Base-by-base conservation (phyloP, 1,284 basidiomycete genomes). In the Cystobasidium slooffiae region DNA sequence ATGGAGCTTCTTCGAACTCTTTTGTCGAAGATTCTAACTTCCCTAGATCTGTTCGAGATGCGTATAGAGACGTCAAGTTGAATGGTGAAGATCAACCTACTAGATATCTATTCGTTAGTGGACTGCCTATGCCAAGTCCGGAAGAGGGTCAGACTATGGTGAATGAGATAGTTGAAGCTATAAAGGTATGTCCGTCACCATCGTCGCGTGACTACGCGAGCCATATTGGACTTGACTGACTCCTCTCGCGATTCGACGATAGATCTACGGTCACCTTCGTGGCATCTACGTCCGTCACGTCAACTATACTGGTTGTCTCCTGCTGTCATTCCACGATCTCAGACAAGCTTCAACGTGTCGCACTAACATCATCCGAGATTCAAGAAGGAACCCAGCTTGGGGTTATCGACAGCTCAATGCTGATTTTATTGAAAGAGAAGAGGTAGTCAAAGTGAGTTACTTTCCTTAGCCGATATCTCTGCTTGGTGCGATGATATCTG, bases 231-330 rank as follows among this genome's bases (percentile, higher is more conserved):
- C n/a, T n/a, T n/a, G n/a, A n/a, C n/a, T n/a, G n/a, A n/a, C n/a
- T n/a, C n/a, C n/a, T n/a, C n/a, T n/a, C n/a, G n/a, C n/a, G n/a
- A n/a, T n/a, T n/a, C n/a, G n/a, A n/a, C n/a, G n/a, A n/a, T 62
- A 73, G 70, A 65, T 43, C 51, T 66, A 73, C 44, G 63, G 63
- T 14, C 59, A 66, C 3, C 52, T 73, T 18, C 62, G 63, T 44
- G 70, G 70, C n/a, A 65, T 73, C 47, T 73, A 66, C 63, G 46
- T 63, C 20, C 47, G 70, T 1, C 59, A 73, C 53, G 41, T 73
- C 53, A 31, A 5, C 22, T 61, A 55, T 9, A 52, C 49, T 10
- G 56, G 53, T 10, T 53, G 39, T 47, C 41, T 66, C 39, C 39
- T 73, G n/a, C 70, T 73, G 7, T 55, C 70, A 12, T 73, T 73